These are phyloP conservation scores for Pseudogymnoascus sp. DNA, from an alignment of 2,329 filamentous ascomycete species.

Conservation along the genomic window DNA sequence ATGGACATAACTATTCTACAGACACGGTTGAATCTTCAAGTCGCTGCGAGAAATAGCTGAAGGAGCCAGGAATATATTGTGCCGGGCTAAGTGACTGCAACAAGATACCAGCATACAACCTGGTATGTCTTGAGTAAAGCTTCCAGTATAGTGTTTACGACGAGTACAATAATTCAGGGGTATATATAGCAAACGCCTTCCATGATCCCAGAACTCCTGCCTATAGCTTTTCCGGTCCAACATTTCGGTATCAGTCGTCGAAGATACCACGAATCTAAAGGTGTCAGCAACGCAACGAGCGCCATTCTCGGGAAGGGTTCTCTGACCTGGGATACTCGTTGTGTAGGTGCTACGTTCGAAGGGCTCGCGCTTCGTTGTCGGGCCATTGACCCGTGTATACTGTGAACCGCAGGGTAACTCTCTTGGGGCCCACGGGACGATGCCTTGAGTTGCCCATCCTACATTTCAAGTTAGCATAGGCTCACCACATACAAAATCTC, in stretches of 20 bases:
- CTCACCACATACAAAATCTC: constrained; percentile 1
- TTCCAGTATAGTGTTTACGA: not conserved
- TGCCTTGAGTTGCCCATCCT: constrained; percentile 21
- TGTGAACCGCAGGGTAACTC: constrained; percentile 9
- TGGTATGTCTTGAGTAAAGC: not conserved
- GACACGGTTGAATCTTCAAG: not conserved
- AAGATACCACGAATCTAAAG: constrained; percentile 26
- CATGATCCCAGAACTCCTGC: not conserved
- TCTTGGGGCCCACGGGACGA: constrained; percentile 14
- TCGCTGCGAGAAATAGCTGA: not conserved
- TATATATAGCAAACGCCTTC: not conserved
- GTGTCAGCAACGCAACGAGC: constrained; percentile 16
- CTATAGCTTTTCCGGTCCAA: not conserved
- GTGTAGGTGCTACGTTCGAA: constrained; percentile 57
- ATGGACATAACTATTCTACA: not conserved
- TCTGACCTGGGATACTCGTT: constrained; percentile 59
- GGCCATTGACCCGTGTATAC: constrained; percentile 8
- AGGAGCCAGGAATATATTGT: not conserved
- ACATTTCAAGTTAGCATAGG: constrained; percentile 26
- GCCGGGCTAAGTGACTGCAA: not conserved
- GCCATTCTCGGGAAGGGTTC: constrained; percentile 25
- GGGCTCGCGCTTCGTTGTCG: constrained; percentile 14
- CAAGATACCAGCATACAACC: not conserved
- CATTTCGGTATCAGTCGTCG: constrained; percentile 22
- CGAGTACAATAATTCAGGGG: not conserved